Base-by-base conservation (phyloP, 2,329 filamentous ascomycete genomes). In the Cadophora sp. region DNA sequence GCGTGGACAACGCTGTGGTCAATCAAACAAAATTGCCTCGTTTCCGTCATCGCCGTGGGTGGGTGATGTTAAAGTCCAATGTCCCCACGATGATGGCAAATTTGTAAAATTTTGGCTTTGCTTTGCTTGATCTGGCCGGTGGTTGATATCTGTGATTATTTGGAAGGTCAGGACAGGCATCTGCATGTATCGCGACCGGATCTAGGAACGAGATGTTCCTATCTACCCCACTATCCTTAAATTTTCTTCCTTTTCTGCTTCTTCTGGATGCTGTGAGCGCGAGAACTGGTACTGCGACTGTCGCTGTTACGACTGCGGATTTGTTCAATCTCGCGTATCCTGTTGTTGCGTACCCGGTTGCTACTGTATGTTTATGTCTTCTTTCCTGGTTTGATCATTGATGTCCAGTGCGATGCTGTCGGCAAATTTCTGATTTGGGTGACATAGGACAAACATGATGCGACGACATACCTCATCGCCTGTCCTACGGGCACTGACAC, bases 401-500 rank as follows among this genome's bases (percentile, higher is more conserved):
- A 43, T 5, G 12, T 43, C 7, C 14, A 11, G 43, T n/a, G 19
- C 19, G 4, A n/a, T 46, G 19, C 16, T n/a, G 3, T 46, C 4
- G 43, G 19, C 22, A 4, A 22, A 5, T 46, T 22, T 3, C 43
- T 48, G n/a, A 48, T 22, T 48, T 48, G 43, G 7, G 22, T 22
- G 19, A n/a, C n/a, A 9, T 48, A 48, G 43, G 55, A 59, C 12
- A 59, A 68, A 55, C 34, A 68, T 70, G 64, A 63, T 51, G 66
- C 62, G 26, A 73, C 70, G 14, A 72, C 68, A 0, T 73, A 73
- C 40, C 68, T 69, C 29, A 46, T 73, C 16, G 71, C 65, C 16
- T 73, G 69, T 29, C 31, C 69, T 4, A 50, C 65, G 0, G 63
- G 53, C 22, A 53, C 65, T 27, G 55, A 61, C 7, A 50, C 70